These are phyloP conservation scores for Metschnikowia lunata DNA, from an alignment of 805 yeast genomes.

Conservation along the genomic window DNA sequence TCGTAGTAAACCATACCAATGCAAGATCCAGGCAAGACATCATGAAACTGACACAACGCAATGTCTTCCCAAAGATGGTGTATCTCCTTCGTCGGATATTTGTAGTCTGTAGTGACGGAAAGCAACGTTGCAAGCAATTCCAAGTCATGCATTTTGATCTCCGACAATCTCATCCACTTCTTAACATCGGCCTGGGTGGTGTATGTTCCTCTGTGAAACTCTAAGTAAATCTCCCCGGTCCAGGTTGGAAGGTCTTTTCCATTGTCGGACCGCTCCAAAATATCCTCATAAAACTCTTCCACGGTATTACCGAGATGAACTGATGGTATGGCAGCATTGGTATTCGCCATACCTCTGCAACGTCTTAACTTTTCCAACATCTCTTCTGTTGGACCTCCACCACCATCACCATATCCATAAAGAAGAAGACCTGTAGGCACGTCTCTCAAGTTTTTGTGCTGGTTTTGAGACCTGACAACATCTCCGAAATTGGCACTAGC, in stretches of 20 bases:
- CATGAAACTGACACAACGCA: conserved; percentile 91
- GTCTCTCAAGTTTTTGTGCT: conserved; percentile 78
- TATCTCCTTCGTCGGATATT: conserved; percentile 68
- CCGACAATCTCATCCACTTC: conserved; percentile 71
- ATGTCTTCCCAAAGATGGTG: conserved; percentile 83
- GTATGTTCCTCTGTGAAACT: conserved; percentile 95
- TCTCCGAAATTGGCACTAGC: conserved; percentile 93
- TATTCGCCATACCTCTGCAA: conserved; percentile 81
- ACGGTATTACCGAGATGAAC: conserved; percentile 75
- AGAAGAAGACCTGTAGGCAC: conserved; percentile 77
- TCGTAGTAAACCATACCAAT: conserved; percentile 84
- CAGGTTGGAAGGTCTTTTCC: conserved; percentile 76
- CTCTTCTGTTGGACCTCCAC: conserved; percentile 95
- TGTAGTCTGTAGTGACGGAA: conserved; percentile 51
- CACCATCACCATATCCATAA: conserved; percentile 96
- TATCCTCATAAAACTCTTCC: conserved; percentile 71
- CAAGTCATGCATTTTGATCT: conserved; percentile 74
- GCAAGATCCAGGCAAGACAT: conserved; percentile 96
- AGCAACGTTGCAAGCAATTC: conserved; percentile 79
- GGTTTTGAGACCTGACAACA: conserved; percentile 70
- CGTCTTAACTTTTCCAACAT: conserved; percentile 92
- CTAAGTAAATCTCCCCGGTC: conserved; percentile 92
- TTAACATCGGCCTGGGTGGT: conserved; percentile 90
- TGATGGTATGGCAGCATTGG: conserved; percentile 74
- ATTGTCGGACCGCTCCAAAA: conserved; percentile 56